Evolutionary conservation across 345 rosid genomes (phyloP), one percentile per base, ranked within the genome.

Genomic region (Abelmoschus esculentus): DNA sequence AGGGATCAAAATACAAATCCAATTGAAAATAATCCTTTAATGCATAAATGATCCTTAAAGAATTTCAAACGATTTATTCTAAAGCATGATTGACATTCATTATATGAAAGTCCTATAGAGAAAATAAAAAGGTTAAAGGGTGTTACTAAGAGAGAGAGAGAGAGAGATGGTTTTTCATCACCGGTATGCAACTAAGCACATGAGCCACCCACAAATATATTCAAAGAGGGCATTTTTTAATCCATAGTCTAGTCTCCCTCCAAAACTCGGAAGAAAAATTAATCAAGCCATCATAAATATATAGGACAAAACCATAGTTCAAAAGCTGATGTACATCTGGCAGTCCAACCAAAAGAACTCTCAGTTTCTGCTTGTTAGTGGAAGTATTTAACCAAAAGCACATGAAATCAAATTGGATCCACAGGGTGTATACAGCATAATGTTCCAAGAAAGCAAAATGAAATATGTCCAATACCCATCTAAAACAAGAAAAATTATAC

Each of bases 401-500:
- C 31, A 59, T 42, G 49, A 28, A 32, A 46, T 52, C 19, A 13
- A 47, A 31, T 12, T 50, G 69, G 6, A 72, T 5, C 12, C 10
- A 49, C 7, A 7, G 4, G 9, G 32, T 61, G n/a, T 49, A 7
- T 38, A 28, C 15, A 49, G 42, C 32, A 60, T 36, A 19, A 40
- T 19, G 8, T 29, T 70, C 10, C 26, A 46, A 8, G 4, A 57
- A 61, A 36, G 31, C 13, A 68, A 10, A 38, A 4, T 19, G 4
- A 5, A 58, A 42, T 17, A 58, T 57, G 47, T 29, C 29, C 38
- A 72, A 44, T 12, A 15, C 6, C n/a, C 5, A 28, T 17, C 10
- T 34, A 5, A 15, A 71, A 71, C 26, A 44, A 32, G 15, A 36
- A 52, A 56, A 70, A 49, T 67, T 69, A 74, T 7, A 61, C 70